Evolutionary conservation across 352 stramenopile species (phyloP), one percentile per base, ranked within the genome.

Genomic region (Paralagenidium karlingii): DNA sequence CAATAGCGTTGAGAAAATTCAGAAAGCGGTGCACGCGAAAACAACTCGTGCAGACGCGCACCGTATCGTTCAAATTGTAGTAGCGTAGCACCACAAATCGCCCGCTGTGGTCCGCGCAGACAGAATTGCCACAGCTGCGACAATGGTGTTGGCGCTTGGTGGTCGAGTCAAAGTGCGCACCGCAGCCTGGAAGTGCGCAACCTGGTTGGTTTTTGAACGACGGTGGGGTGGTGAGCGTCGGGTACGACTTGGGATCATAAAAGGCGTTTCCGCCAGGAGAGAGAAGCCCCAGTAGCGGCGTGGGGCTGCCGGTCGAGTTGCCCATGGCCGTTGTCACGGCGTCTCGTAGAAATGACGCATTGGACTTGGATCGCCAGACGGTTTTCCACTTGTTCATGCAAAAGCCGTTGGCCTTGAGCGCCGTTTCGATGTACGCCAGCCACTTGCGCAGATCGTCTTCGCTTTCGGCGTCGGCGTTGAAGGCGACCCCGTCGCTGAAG

Each of bases 131-230:
- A 28, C 76, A 89, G 51, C 85, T 89, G 8, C 71, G 73, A 28
- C 76, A 89, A 52, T 89, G 71, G 39, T 89, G 76, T 49, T 89
- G 76, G 16, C 76, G 66, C 55, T 83, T 84, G 26, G 61, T 57
- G 5, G 49, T 49, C 3, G 69, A 16, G 40, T 89, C 76, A 38
- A 89, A 86, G 18, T 68, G 68, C 32, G 75, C 58, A n/a, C 53
- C 40, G 39, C 76, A 89, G 20, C 55, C 66, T 8, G 67, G 63
- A 26, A 86, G 71, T 21, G 53, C 62, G 49, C 76, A 89, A 24
- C 43, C 68, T 22, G 55, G 47, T 13, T 64, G 43, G 12, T 77
- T 75, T 33, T 89, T 80, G 67, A 89, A 89, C 40, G 81, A 75
- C 1, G 76, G 76, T 9, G 63, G 47, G 8, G 38, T 67, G 18